Base-by-base conservation (phyloP, 257 asterid species). In the Solanum etuberosum region DNA sequence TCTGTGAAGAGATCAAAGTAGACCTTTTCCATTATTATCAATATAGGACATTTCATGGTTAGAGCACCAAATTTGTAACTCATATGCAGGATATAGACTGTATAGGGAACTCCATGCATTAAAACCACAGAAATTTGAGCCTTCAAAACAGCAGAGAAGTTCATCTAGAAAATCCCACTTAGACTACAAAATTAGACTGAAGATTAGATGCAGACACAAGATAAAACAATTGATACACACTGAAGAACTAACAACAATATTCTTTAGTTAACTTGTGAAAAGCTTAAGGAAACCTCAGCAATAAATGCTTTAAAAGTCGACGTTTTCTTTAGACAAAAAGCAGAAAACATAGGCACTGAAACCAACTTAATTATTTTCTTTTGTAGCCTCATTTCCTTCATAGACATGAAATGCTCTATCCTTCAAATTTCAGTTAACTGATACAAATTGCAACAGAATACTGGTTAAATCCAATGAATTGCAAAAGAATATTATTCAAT, bases 1-100 rank as follows among this genome's bases (percentile, higher is more conserved):
- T 91, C 99, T 97, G 97, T 88, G 87, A 74, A 88, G 83, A 89
- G 87, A 88, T 88, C 84, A 92, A 86, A 89, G 54, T 14, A 42
- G 21, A 86, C 35, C 34, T 70, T 71, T 85, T 71, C 77, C 48
- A 80, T 29, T 29, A 80, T 29, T 2, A 46, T 32, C 43, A 85
- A 14, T 38, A 43, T n/a, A 13, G 37, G 25, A 85, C 23, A 71
- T 71, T 48, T 72, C 46, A 85, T 18, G 85, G 20, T 29, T 23
- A 80, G 85, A 29, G 2, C 11, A 0, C 29, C 16, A 80, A 48
- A 18, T 46, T 9, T 80, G 68, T 5, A 6, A 29, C 68, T 80
- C 67, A 29, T 29, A 46, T 81, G 31, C 27, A 48, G 43, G 68
- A 48, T 48, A 81, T 46, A 81, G 29, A 81, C 68, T 81, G 3